phyloP scores from a whole-genome alignment of 108 stramenopile species.

The Conticribra guillardii region DNA sequence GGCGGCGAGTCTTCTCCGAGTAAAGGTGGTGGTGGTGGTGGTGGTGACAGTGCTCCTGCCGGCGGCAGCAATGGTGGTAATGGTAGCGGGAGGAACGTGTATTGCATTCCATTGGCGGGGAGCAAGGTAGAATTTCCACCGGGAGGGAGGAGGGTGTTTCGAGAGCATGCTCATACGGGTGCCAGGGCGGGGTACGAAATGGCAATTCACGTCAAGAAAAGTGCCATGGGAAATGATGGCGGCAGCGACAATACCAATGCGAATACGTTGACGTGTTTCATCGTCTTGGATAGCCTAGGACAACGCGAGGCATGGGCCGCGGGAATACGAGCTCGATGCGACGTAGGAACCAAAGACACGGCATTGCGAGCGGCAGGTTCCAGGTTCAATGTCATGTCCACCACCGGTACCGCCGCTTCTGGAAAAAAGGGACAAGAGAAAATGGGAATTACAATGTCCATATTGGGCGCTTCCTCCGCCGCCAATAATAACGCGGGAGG shows the following conservation, averaged over 20 bases:
- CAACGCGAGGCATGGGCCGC: constrained; percentile 71
- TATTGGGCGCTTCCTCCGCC: no score
- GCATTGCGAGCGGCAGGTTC: constrained; percentile 33
- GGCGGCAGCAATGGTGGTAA: constrained; percentile 42
- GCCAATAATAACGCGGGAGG: no score
- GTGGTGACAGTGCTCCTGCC: constrained; percentile 25
- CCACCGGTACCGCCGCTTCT: no score
- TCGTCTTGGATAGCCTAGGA: constrained; percentile 68
- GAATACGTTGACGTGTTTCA: constrained; percentile 43
- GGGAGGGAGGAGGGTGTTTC: constrained; percentile 86
- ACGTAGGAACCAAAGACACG: constrained; percentile 40
- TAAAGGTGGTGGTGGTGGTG: constrained; percentile 31
- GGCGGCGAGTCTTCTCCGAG: not conserved
- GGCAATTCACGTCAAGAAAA: constrained; percentile 61
- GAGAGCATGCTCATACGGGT: constrained; percentile 82
- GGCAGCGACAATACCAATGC: constrained; percentile 7
- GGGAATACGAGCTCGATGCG: constrained; percentile 64
- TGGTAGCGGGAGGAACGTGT: constrained; percentile 59
- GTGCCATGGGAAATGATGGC: no score
- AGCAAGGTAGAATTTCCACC: constrained; percentile 75
- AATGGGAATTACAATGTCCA: no score
- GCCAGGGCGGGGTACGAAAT: constrained; percentile 83
- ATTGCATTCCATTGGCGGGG: constrained; percentile 73
- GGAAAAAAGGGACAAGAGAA: no score
- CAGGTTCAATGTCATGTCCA: not conserved